Evolutionary conservation across 129 eudicot genomes (phyloP).

Genomic region (Heracleum sosnowskyi): DNA sequence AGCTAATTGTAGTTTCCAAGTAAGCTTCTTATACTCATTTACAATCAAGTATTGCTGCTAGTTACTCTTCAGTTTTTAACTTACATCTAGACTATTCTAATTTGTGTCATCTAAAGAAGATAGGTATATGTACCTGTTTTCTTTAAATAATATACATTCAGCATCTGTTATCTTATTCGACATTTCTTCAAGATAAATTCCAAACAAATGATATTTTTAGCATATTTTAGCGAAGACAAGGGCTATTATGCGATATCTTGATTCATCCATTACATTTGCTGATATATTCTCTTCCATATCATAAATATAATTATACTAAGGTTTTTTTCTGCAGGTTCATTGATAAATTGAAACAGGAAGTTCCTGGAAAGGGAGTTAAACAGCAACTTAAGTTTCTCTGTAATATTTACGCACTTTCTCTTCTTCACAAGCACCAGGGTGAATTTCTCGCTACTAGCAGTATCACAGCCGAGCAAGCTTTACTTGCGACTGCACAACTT

Average conservation of each 20-base stretch:
- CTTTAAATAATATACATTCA: too few species aligned
- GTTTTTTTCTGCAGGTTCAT: slow-evolving; percentile 40
- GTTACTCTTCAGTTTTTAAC: too few species aligned
- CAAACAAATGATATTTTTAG: too few species aligned
- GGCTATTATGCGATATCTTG: not conserved
- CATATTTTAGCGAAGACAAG: not conserved
- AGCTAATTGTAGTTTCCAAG: slow-evolving; percentile 85
- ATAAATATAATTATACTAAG: not conserved
- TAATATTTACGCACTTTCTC: slow-evolving; percentile 62
- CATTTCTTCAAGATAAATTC: too few species aligned
- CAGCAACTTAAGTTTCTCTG: slow-evolving; percentile 57
- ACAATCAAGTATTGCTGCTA: not conserved
- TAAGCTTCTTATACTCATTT: slow-evolving; percentile 20
- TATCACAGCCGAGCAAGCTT: slow-evolving; percentile 73
- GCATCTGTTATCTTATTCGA: too few species aligned
- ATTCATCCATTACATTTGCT: not conserved
- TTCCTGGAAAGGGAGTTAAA: slow-evolving; percentile 82
- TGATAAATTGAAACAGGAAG: slow-evolving; percentile 75
- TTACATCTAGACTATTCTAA: too few species aligned
- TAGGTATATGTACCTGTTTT: too few species aligned
- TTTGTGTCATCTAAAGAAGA: too few species aligned
- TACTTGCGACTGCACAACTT: slow-evolving; percentile 78
- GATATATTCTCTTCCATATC: too few species aligned
- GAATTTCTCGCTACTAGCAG: slow-evolving; percentile 74
- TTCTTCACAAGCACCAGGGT: slow-evolving; percentile 79